A percentile compares a stretch with the other conserved stretches of the same genome.
Conservation (phyloP, 495 filamentous ascomycete genomes). For the Daldinia caldariorum region DNA sequence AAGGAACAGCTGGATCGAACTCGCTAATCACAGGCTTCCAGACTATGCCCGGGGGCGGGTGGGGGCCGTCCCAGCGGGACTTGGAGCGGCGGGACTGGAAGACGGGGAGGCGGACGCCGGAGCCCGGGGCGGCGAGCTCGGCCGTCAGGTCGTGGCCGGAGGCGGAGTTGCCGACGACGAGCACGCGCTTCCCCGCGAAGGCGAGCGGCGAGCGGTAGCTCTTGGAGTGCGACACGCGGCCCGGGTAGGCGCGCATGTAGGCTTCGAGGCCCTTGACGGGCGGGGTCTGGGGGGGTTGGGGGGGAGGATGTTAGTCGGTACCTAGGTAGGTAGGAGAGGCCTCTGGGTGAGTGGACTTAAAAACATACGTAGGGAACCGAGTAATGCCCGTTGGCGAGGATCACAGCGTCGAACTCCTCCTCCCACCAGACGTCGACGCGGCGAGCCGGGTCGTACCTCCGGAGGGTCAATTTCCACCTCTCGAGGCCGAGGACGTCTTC, state of each 20-base stretch:
- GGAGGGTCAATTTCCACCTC: slow-evolving; percentile 58
- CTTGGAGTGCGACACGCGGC: slow-evolving; percentile 58
- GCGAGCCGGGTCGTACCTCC: slow-evolving; percentile 52
- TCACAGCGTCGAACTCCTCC: slow-evolving; percentile 60
- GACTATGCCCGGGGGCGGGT: slow-evolving; percentile 52
- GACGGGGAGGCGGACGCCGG: slow-evolving; percentile 50
- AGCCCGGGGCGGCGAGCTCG: slow-evolving; percentile 43
- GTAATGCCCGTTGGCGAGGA: slow-evolving; percentile 63
- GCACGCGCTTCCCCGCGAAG: slow-evolving; percentile 50
- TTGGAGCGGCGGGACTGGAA: slow-evolving; percentile 57
- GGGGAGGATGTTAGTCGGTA: too few relatives aligned
- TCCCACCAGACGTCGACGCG: slow-evolving; percentile 60
- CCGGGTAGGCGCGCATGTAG: slow-evolving; percentile 53
- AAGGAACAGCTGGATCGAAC: slow-evolving; percentile 51
- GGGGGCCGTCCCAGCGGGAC: slow-evolving; percentile 57
- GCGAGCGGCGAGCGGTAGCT: slow-evolving; percentile 52
- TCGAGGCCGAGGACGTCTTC: slow-evolving; percentile 27
- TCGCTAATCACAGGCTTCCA: slow-evolving; percentile 59
- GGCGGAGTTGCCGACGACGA: slow-evolving; percentile 62
- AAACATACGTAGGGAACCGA: slow-evolving; percentile 58
- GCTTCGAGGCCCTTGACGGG: slow-evolving; percentile 53
- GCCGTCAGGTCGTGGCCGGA: slow-evolving; percentile 59
- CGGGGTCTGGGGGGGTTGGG: slow-evolving; percentile 48
- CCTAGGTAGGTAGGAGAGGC: too few relatives aligned
- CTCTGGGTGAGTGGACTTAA: not conserved